Conservation (phyloP, 2,329 filamentous ascomycete genomes). For the Colletotrichum spaethianum region DNA sequence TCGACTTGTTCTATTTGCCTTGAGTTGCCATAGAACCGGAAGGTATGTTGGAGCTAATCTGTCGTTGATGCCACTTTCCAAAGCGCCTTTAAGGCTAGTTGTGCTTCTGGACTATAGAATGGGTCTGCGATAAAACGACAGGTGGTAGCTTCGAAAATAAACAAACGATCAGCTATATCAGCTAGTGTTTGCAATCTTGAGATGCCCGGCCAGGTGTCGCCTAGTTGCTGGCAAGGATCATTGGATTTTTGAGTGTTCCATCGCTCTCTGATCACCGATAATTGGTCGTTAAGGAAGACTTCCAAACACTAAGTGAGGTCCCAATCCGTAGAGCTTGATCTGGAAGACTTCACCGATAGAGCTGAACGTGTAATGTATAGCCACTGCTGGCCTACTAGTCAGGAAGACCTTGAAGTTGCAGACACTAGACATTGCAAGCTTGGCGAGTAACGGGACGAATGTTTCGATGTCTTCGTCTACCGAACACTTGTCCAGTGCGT, state of each 20-base stretch:
- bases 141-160: constrained; percentile 43
- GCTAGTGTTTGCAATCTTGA: neutral
- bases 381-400: constrained; percentile 53
- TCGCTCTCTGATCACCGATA: neutral
- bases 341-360: neutral
- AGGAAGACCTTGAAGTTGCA: neutral
- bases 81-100: neutral
- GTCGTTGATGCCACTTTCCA: neutral
- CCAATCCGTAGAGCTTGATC: neutral
- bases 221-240: neutral
- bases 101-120: neutral
- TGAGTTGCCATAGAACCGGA: neutral
- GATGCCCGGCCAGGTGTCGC: neutral
- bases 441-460: neutral
- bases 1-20: neutral
- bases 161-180: constrained; percentile 39
- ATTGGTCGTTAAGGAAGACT: neutral
- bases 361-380: constrained; percentile 51
- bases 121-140: constrained; percentile 37
- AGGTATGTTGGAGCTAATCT: neutral
- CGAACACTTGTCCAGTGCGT: constrained; percentile 20
- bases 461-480: neutral
- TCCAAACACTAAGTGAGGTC: neutral
- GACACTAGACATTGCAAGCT: neutral
- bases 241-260: neutral